These are phyloP conservation scores for Iberis amara DNA, from an alignment of 441 rosid species.

Conservation along the genomic window DNA sequence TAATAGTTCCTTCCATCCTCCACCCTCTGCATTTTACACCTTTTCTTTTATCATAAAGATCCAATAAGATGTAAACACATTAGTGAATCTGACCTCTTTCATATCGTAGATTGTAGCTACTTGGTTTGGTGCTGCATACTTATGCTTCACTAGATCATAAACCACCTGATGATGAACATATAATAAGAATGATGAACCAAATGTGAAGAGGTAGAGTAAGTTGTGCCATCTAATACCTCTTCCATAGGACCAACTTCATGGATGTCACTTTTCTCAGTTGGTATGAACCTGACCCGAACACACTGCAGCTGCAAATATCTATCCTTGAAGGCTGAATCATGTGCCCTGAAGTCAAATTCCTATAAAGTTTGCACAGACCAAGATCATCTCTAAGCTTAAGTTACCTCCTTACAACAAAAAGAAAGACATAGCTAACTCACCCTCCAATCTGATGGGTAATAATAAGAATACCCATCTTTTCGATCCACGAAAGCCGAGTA, in stretches of 20 bases:
- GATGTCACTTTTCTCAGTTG: conserved; percentile 60
- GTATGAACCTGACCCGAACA: conserved; percentile 84
- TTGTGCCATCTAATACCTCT: conserved; percentile 38
- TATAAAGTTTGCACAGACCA: conserved; percentile 18
- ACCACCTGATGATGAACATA: conserved; percentile 42
- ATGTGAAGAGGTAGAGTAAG: neutral
- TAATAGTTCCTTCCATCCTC: conserved; percentile 71
- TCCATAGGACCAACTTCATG: conserved; percentile 74
- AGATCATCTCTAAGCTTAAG: conserved; percentile 11
- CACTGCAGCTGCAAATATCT: conserved; percentile 62
- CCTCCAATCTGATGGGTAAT: conserved; percentile 88
- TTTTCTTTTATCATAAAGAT: neutral
- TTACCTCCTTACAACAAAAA: neutral
- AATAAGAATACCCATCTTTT: conserved; percentile 75
- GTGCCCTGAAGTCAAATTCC: conserved; percentile 86
- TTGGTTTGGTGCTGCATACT: conserved; percentile 73
- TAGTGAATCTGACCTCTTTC: conserved; percentile 50
- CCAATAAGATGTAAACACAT: neutral
- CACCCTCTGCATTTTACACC: conserved; percentile 46
- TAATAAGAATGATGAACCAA: neutral
- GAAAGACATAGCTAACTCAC: conserved; percentile 50
- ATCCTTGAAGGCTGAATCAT: conserved; percentile 91
- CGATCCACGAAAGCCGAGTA: conserved; percentile 62
- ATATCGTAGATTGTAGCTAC: conserved; percentile 41
- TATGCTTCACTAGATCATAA: conserved; percentile 50